phyloP scores from a whole-genome alignment of 495 filamentous ascomycete genomes.

The Xylaria curta region DNA sequence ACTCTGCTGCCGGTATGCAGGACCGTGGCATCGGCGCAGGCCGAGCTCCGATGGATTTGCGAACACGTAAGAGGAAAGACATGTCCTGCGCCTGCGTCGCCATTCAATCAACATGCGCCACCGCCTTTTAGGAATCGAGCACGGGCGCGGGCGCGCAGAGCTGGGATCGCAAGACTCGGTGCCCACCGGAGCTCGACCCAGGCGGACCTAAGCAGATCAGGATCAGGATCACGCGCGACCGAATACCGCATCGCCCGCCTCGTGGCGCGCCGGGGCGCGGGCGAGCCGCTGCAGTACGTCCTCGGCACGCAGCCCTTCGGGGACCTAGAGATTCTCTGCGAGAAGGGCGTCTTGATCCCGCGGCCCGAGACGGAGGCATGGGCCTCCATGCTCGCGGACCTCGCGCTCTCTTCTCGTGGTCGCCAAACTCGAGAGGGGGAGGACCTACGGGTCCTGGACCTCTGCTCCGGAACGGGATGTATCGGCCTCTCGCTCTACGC shows the following conservation, averaged over 20 bases:
- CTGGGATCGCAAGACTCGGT: constrained; percentile 19
- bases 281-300: constrained; percentile 86
- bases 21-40: constrained; percentile 66
- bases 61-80: constrained; percentile 58
- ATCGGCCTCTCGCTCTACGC: constrained; percentile 77
- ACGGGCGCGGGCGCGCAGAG: constrained; percentile 28
- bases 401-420: constrained; percentile 40
- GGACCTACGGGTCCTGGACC: constrained; percentile 71
- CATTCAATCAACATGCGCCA: no score
- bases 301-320: constrained; percentile 91
- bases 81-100: background rate
- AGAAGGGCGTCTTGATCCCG: constrained; percentile 81
- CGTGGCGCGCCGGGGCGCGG: constrained; percentile 58
- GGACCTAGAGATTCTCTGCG: constrained; percentile 76
- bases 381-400: constrained; percentile 60
- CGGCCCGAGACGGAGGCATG: constrained; percentile 80
- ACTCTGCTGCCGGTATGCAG: constrained; percentile 74
- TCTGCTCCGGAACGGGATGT: constrained; percentile 92
- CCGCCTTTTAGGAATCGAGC: background rate
- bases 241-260: constrained; percentile 2
- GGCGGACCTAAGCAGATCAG: background rate
- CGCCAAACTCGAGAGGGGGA: background rate
- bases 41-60: constrained; percentile 87
- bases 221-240: background rate
- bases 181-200: background rate